These are phyloP conservation scores for Pyricularia grisea DNA, from an alignment of 2,329 filamentous ascomycete species.

Conservation along the genomic window DNA sequence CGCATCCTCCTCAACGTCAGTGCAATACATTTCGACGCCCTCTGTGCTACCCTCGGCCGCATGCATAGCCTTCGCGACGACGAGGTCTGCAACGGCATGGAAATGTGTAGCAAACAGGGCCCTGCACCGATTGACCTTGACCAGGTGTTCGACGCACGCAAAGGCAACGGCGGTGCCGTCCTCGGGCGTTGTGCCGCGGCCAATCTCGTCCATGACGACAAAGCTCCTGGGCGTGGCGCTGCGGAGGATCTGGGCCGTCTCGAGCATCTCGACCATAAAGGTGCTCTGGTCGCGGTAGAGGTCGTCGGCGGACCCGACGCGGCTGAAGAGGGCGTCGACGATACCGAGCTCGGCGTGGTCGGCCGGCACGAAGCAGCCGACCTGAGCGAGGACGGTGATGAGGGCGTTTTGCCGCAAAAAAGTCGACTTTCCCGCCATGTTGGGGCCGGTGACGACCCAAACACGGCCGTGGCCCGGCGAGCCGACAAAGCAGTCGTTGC, in stretches of 20 bases:
- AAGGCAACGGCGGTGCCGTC: slow-evolving; percentile 87
- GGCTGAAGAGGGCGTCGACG: slow-evolving; percentile 92
- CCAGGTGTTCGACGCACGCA: slow-evolving; percentile 77
- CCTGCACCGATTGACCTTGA: slow-evolving; percentile 66
- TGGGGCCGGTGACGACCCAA: slow-evolving; percentile 72
- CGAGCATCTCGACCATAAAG: slow-evolving; percentile 99
- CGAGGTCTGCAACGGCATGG: slow-evolving; percentile 73
- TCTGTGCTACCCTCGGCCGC: slow-evolving; percentile 11
- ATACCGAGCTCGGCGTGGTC: slow-evolving; percentile 77
- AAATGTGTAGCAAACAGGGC: slow-evolving; percentile 95
- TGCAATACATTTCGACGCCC: slow-evolving; percentile 70
- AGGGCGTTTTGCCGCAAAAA: slow-evolving; percentile 93
- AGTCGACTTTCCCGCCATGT: slow-evolving; percentile 97
- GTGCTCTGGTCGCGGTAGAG: slow-evolving; percentile 93
- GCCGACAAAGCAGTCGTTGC: slow-evolving; percentile 58
- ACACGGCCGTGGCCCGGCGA: slow-evolving; percentile 52
- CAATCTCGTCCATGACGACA: slow-evolving; percentile 98
- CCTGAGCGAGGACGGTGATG: slow-evolving; percentile 86
- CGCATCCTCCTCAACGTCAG: slow-evolving; percentile 71
- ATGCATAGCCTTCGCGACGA: slow-evolving; percentile 38
- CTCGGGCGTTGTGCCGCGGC: slow-evolving; percentile 84
- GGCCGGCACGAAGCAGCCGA: slow-evolving; percentile 87
- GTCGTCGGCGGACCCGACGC: slow-evolving; percentile 89
- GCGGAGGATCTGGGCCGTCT: slow-evolving; percentile 83
- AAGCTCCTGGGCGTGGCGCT: slow-evolving; percentile 77